Evolutionary conservation across 1,284 basidiomycete genomes (phyloP).

Genomic region (Ceratobasidium sp.): DNA sequence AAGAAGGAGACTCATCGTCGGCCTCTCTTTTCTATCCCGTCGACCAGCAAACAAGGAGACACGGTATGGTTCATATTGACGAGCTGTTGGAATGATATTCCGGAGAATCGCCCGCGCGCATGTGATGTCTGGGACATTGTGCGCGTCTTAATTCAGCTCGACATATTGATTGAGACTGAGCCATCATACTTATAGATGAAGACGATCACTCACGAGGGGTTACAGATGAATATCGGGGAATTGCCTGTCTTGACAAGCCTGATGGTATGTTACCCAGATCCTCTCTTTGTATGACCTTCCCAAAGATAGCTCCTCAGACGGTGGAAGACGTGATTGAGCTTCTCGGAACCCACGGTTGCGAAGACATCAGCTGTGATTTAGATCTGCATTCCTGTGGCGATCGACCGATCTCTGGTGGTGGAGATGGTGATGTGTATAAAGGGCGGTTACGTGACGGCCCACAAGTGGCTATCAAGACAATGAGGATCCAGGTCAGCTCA

Average conservation of each 20-base stretch:
- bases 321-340: neutral
- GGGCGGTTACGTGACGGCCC: neutral
- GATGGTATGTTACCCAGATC: no score
- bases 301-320: no score
- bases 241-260: no score
- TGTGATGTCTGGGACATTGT: neutral
- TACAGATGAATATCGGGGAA: no score
- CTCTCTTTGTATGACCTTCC: no score
- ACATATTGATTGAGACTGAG: no score
- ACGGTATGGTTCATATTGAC: neutral
- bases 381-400: neutral
- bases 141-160: no score
- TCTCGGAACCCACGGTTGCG: neutral
- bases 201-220: no score
- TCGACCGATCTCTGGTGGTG: neutral
- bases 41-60: neutral
- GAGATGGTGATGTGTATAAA: constrained; percentile 9
- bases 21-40: neutral
- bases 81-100: neutral
- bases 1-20: neutral
- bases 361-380: neutral
- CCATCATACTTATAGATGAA: no score
- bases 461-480: constrained; percentile 2
- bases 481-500: neutral
- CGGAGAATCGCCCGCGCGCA: neutral